Percentiles rank a stretch among this genome's conserved stretches.
These are phyloP conservation scores for Zychaea mexicana DNA, from an alignment of 371 early-diverging fungal genomes.

Conservation along the genomic window DNA sequence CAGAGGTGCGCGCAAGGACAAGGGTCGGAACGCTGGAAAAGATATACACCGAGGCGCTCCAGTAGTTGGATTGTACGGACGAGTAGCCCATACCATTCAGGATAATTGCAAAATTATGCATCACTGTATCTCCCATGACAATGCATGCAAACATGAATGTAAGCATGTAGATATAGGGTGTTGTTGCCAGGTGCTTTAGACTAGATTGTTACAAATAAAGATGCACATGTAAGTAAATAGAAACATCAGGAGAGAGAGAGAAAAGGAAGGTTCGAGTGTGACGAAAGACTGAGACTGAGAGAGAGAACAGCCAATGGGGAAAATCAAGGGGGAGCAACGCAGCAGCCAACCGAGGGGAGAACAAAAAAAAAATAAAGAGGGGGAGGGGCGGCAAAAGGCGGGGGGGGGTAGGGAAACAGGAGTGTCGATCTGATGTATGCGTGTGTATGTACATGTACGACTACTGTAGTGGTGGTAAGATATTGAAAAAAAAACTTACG, in stretches of 20 bases:
- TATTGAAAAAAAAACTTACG: neutral
- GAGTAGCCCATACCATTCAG: constrained; percentile 9
- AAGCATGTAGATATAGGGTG: constrained; percentile 8
- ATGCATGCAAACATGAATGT: constrained; percentile 6
- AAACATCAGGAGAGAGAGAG: too few species aligned
- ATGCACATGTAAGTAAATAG: constrained; percentile 3
- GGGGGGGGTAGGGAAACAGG: too few species aligned
- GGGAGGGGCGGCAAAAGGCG: too few species aligned
- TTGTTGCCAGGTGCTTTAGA: constrained; percentile 4
- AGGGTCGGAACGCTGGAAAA: constrained; percentile 1
- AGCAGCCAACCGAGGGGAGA: too few species aligned
- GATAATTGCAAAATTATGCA: constrained; percentile 7
- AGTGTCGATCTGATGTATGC: too few species aligned
- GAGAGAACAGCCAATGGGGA: too few species aligned
- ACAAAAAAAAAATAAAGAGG: too few species aligned
- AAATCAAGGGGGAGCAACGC: too few species aligned
- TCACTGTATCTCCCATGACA: constrained; percentile 3
- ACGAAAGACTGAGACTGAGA: too few species aligned
- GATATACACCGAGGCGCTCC: neutral
- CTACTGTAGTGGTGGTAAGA: neutral
- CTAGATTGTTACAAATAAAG: too few species aligned
- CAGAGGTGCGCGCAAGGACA: constrained; percentile 4
- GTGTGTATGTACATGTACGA: neutral
- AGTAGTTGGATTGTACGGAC: constrained; percentile 3
- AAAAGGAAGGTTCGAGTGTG: too few species aligned